Percentiles rank a stretch among this genome's conserved stretches.
Evolutionary conservation across 148 eudicot genomes (phyloP).

Genomic region (Vaccinium corymbosum): DNA sequence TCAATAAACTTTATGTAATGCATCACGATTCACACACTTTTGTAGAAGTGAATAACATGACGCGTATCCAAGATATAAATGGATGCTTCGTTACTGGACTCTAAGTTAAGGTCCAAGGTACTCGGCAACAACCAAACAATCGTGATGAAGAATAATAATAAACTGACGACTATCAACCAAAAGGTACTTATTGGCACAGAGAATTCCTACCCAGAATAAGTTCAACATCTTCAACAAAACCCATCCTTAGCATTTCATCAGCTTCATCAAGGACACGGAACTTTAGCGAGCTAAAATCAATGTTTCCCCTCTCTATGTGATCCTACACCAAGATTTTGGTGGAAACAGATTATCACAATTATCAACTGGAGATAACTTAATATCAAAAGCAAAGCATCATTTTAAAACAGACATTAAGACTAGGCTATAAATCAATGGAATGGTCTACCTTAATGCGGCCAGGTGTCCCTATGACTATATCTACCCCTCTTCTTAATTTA

Average conservation of each 20-base stretch:
- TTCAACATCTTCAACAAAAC: conserved; percentile 94
- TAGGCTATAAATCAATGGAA: not conserved
- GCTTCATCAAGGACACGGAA: conserved; percentile 96
- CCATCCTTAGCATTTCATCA: conserved; percentile 95
- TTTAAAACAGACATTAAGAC: not conserved
- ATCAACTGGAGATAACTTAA: not conserved
- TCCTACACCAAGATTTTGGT: conserved; percentile 40
- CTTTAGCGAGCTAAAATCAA: conserved; percentile 70
- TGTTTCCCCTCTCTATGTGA: conserved; percentile 64
- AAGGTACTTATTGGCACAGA: not conserved
- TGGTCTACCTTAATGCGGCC: conserved; percentile 81
- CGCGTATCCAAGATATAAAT: not conserved
- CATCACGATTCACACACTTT: not conserved
- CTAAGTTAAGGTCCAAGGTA: not conserved
- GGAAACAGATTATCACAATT: not conserved
- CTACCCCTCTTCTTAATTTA: conserved; percentile 77
- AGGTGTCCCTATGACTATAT: conserved; percentile 76
- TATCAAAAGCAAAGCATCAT: not conserved
- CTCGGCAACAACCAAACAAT: not conserved
- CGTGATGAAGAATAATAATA: not conserved
- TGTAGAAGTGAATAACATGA: not conserved
- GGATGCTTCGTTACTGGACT: not conserved
- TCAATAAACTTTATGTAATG: not conserved
- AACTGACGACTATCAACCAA: not conserved
- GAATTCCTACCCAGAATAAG: conserved; percentile 60